phyloP scores from a whole-genome alignment of 1,284 basidiomycete genomes.

The Rhodotorula mucilaginosa region DNA sequence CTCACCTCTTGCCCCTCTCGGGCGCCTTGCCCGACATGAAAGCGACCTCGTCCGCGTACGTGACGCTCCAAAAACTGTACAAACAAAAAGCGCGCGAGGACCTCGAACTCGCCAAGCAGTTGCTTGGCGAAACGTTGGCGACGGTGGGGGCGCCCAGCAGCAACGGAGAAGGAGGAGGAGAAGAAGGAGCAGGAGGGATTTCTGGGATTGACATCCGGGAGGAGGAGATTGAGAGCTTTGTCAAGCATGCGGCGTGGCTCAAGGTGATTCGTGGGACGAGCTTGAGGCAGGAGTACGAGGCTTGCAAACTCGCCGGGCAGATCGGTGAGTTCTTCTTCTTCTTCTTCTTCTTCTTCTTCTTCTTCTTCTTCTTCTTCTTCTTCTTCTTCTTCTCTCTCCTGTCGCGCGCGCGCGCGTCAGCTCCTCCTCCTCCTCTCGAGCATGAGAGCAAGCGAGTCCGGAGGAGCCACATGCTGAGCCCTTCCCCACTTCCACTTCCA shows the following conservation, averaged over 20 bases:
- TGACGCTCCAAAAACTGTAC: constrained; percentile 74
- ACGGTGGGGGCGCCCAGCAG: constrained; percentile 34
- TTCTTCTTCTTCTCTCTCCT: neutral
- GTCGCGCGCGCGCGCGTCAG: too few relatives aligned
- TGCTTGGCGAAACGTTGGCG: constrained; percentile 47
- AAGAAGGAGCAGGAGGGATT: too few relatives aligned
- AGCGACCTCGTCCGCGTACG: constrained; percentile 78
- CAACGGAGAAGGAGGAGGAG: too few relatives aligned
- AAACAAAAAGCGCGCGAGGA: constrained; percentile 68
- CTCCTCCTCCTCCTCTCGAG: neutral
- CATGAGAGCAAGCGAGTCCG: too few relatives aligned
- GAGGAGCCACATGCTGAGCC: too few relatives aligned
- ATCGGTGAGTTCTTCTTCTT: constrained; percentile 57
- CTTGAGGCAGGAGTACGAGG: constrained; percentile 60
- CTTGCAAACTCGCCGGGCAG: constrained; percentile 47
- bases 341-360: neutral
- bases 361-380: constrained; percentile 21
- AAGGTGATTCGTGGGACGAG: constrained; percentile 70
- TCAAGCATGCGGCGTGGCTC: constrained; percentile 83
- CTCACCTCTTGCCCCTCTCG: constrained; percentile 58
- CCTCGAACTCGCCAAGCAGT: constrained; percentile 51
- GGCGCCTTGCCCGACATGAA: constrained; percentile 93
- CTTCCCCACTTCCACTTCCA: too few relatives aligned
- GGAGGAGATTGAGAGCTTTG: constrained; percentile 70
- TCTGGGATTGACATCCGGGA: constrained; percentile 48